Conservation (phyloP, 1,284 basidiomycete species). For the Sutorius eximius region DNA sequence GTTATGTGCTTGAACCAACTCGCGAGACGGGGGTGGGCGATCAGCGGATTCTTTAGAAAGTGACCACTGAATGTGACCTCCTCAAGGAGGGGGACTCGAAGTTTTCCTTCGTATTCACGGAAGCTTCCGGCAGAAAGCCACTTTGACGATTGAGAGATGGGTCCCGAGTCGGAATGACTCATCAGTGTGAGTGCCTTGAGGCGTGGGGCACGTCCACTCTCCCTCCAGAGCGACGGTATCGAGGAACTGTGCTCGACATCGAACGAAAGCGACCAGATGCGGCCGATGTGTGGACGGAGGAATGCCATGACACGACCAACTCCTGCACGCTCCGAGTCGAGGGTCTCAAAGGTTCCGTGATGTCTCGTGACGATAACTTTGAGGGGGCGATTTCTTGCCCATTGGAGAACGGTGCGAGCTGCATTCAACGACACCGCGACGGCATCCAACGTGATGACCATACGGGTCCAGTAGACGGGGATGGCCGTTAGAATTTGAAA, state of each 20-base stretch:
- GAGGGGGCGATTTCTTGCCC: slow-evolving; percentile 5
- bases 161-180: background rate
- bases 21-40: slow-evolving; percentile 8
- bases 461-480: slow-evolving; percentile 12
- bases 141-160: background rate
- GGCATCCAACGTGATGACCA: slow-evolving; percentile 11
- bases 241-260: slow-evolving; percentile 10
- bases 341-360: background rate
- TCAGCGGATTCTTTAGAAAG: slow-evolving; percentile 9
- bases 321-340: slow-evolving; percentile 5
- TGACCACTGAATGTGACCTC: slow-evolving; percentile 1
- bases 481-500: slow-evolving; percentile 5
- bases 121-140: background rate
- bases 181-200: slow-evolving; percentile 9
- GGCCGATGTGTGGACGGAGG: slow-evolving; percentile 4
- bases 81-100: slow-evolving; percentile 3
- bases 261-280: slow-evolving; percentile 15
- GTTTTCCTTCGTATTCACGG: slow-evolving; percentile 4
- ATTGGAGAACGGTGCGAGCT: slow-evolving; percentile 1
- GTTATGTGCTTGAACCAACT: slow-evolving; percentile 12
- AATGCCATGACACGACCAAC: slow-evolving; percentile 3
- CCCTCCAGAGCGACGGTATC: slow-evolving; percentile 15
- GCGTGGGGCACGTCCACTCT: slow-evolving; percentile 1
- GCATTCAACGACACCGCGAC: background rate
- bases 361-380: slow-evolving; percentile 13